Evolutionary conservation across 441 rosid genomes (phyloP).

Genomic region (Pelargonium fulgidum): DNA sequence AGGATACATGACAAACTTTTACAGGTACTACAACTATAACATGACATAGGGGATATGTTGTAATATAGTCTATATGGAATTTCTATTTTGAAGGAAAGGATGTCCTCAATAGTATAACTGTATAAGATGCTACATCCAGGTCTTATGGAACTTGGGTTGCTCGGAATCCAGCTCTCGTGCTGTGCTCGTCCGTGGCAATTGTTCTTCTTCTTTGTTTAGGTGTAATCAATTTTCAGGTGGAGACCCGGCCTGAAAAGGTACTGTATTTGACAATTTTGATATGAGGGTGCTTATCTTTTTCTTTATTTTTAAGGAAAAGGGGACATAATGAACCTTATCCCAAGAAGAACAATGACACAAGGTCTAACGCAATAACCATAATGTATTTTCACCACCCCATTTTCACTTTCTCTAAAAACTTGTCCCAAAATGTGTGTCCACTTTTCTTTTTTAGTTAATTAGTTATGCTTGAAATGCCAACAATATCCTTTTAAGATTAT

Average conservation of each 20-base stretch:
- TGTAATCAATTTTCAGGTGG: conserved; percentile 46
- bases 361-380: too few species aligned
- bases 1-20: conserved; percentile 50
- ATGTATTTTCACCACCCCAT: too few species aligned
- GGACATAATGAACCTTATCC: too few species aligned
- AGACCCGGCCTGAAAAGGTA: conserved; percentile 74
- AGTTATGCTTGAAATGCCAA: too few species aligned
- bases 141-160: conserved; percentile 53
- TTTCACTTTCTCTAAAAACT: too few species aligned
- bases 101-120: not conserved
- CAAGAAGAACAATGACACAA: too few species aligned
- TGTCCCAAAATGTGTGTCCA: too few species aligned
- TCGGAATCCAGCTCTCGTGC: conserved; percentile 51
- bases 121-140: conserved; percentile 32
- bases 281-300: not conserved
- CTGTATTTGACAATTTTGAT: conserved; percentile 8
- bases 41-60: not conserved
- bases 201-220: conserved; percentile 52
- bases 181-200: conserved; percentile 46
- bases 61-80: conserved; percentile 19
- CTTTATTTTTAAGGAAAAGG: too few species aligned
- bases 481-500: too few species aligned
- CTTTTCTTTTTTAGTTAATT: too few species aligned
- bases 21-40: conserved; percentile 32
- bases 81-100: conserved; percentile 6